Percentiles rank a stretch among this genome's conserved stretches.
Evolutionary conservation across 2,329 filamentous ascomycete species (phyloP).

Genomic region (Fusarium heterosporum): DNA sequence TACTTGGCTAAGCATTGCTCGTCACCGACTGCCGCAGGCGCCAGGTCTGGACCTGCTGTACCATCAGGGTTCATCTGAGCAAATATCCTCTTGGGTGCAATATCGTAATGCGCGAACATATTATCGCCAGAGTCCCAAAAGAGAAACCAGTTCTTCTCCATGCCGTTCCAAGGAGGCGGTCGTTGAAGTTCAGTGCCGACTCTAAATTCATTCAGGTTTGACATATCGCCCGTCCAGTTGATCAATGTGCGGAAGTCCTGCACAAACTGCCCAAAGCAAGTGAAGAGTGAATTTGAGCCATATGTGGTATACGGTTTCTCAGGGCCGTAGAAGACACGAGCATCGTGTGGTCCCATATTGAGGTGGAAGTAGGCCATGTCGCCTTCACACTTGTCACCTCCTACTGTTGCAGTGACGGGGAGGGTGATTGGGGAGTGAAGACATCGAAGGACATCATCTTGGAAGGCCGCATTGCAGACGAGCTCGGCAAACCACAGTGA

Average conservation of each 20-base stretch:
- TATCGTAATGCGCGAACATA: conserved; percentile 65
- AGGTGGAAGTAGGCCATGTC: conserved; percentile 56
- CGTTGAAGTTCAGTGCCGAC: conserved; percentile 63
- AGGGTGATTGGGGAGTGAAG: conserved; percentile 55
- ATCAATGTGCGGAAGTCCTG: conserved; percentile 64
- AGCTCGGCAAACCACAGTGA: conserved; percentile 57
- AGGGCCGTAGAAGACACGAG: conserved; percentile 67
- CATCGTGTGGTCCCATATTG: conserved; percentile 68
- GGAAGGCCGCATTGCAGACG: conserved; percentile 63
- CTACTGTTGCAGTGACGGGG: conserved; percentile 59
- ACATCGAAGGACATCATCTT: conserved; percentile 57
- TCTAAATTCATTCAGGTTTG: conserved; percentile 52
- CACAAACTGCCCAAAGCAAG: conserved; percentile 69
- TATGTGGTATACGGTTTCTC: conserved; percentile 62
- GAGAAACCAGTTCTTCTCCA: conserved; percentile 73
- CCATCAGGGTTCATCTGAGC: conserved; percentile 59
- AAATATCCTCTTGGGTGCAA: conserved; percentile 62
- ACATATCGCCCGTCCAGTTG: conserved; percentile 54
- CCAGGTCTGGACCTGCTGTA: conserved; percentile 60
- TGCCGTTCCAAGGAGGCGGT: conserved; percentile 55
- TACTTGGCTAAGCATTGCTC: conserved; percentile 59
- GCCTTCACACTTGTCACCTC: conserved; percentile 58
- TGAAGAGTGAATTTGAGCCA: conserved; percentile 65
- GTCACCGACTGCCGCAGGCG: conserved; percentile 55
- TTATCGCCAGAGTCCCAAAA: conserved; percentile 66